Percentiles rank a stretch among this genome's conserved stretches.
Evolutionary conservation across 164 flowering plant species (phyloP).

Genomic region (Houttuynia cordata): DNA sequence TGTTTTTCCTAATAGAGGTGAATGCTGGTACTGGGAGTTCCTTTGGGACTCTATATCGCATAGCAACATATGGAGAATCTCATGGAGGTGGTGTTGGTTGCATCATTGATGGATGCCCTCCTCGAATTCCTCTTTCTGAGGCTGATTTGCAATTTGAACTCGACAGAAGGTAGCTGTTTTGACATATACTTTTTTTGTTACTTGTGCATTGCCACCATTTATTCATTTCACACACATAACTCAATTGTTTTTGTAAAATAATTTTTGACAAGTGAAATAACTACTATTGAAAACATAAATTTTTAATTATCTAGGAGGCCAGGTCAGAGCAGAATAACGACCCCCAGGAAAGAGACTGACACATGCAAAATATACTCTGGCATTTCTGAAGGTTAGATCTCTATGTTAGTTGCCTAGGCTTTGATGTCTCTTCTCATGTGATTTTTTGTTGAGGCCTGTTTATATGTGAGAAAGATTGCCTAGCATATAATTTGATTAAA

Average conservation of each 20-base stretch:
- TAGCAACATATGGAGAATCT: constrained; percentile 95
- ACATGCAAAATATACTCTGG: constrained; percentile 81
- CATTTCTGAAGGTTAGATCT: constrained; percentile 59
- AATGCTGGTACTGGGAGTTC: constrained; percentile 70
- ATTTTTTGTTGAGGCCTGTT: too few species aligned
- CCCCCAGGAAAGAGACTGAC: constrained; percentile 97
- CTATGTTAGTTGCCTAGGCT: not conserved
- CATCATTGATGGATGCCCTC: constrained; percentile 93
- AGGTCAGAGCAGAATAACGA: constrained; percentile 96
- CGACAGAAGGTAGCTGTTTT: constrained; percentile 62
- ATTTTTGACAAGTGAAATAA: not conserved
- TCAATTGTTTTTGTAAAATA: too few species aligned
- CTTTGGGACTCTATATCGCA: constrained; percentile 66
- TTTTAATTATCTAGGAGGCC: constrained; percentile 59
- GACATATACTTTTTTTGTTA: not conserved
- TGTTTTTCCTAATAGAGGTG: constrained; percentile 35
- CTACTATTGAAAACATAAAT: not conserved
- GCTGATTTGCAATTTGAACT: constrained; percentile 86
- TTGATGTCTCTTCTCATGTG: not conserved
- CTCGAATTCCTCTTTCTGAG: constrained; percentile 70
- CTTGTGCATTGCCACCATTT: not conserved
- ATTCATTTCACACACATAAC: not conserved
- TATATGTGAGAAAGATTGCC: not conserved
- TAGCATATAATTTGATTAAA: constrained; percentile 2
- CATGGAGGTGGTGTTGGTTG: constrained; percentile 99